Conservation (phyloP, 257 asterid species). For the Solanum phureja region DNA sequence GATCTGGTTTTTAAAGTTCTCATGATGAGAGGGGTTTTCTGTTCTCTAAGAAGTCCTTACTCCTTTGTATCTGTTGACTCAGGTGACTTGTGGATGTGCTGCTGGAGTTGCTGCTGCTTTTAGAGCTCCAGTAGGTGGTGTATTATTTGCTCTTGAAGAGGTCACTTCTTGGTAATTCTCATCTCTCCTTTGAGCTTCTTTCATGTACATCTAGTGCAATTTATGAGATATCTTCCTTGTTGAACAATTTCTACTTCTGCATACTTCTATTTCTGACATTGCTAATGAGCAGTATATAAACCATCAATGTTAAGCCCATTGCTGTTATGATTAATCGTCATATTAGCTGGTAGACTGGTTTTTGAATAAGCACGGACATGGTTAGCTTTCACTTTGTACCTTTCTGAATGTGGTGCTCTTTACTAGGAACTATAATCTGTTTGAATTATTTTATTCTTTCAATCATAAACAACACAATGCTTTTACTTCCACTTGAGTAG, state of each 20-base stretch:
- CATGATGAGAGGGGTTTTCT: slow-evolving; percentile 22
- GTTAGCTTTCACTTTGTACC: not conserved
- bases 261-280: not conserved
- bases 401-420: not conserved
- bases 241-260: not conserved
- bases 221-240: not conserved
- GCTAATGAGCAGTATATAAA: not conserved
- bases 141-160: slow-evolving; percentile 93
- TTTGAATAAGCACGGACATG: not conserved
- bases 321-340: not conserved
- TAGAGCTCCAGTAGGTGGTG: slow-evolving; percentile 99
- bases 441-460: not conserved
- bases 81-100: slow-evolving; percentile 99
- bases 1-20: not conserved
- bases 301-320: not conserved
- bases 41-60: slow-evolving; percentile 24
- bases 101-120: slow-evolving; percentile 99
- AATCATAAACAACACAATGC: not conserved
- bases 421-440: not conserved
- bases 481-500: not conserved
- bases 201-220: not conserved
- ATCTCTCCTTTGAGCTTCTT: slow-evolving; percentile 7
- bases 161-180: slow-evolving; percentile 85
- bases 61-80: slow-evolving; percentile 31
- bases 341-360: not conserved